These are phyloP conservation scores for Heliamphora exappendiculata DNA, from an alignment of 148 eudicot genomes.

Conservation along the genomic window DNA sequence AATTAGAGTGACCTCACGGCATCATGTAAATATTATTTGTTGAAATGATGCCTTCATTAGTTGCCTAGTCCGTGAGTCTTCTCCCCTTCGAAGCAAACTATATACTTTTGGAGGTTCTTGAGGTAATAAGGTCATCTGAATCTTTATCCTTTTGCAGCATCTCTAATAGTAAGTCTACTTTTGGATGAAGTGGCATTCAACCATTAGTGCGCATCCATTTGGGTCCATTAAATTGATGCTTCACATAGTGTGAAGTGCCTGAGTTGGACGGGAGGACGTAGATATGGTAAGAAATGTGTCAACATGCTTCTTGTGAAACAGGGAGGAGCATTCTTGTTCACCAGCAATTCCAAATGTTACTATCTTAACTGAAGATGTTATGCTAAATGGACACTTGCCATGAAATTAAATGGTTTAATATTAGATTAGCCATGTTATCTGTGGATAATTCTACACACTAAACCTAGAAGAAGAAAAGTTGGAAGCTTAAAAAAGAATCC, in stretches of 20 bases:
- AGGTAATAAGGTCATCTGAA: background rate
- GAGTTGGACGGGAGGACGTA: no score
- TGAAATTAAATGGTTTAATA: background rate
- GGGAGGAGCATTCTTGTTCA: no score
- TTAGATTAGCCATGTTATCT: background rate
- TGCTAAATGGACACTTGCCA: background rate
- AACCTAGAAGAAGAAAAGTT: background rate
- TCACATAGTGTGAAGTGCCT: no score
- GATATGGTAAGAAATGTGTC: no score
- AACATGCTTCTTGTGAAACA: no score
- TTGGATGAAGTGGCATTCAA: background rate
- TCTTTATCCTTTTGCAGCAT: background rate
- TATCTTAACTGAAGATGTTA: no score
- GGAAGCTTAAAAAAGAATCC: background rate
- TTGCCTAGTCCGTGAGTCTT: background rate
- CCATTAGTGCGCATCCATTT: no score
- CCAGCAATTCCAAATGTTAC: no score
- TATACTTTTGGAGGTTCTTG: background rate
- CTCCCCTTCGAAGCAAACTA: background rate
- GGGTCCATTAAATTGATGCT: no score
- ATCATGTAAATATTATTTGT: background rate
- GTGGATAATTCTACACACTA: background rate
- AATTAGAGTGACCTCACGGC: background rate
- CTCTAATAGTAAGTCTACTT: background rate
- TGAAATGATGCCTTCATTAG: background rate